Evolutionary conservation across 345 rosid genomes (phyloP).

Genomic region (Brassica carinata): DNA sequence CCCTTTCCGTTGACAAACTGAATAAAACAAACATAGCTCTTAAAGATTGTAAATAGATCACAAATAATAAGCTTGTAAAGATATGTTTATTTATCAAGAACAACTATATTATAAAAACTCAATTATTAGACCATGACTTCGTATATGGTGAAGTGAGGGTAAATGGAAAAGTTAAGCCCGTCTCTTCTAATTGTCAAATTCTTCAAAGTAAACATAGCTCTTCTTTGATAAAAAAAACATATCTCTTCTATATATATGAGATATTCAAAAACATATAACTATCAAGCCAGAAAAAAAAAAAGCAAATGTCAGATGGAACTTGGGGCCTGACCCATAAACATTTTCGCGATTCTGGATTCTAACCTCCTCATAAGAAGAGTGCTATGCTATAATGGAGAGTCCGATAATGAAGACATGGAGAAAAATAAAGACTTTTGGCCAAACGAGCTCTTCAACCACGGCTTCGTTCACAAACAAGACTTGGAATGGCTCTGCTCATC

Average conservation of each 20-base stretch:
- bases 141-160: constrained; percentile 31
- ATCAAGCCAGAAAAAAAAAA: not conserved
- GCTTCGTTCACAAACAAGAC: constrained; percentile 50
- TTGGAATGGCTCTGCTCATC: constrained; percentile 33
- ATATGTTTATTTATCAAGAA: constrained; percentile 19
- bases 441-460: not conserved
- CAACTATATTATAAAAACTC: not conserved
- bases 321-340: constrained; percentile 4
- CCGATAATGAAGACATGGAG: constrained; percentile 61
- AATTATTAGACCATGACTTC: constrained; percentile 19
- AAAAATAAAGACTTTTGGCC: constrained; percentile 52
- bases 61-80: constrained; percentile 19
- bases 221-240: not conserved
- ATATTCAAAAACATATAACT: not conserved
- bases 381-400: not conserved
- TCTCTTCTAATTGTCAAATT: constrained; percentile 25
- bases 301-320: constrained; percentile 8
- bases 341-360: constrained; percentile 9
- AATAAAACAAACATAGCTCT: constrained; percentile 33
- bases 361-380: constrained; percentile 20
- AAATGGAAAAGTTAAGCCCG: constrained; percentile 22
- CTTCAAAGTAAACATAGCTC: constrained; percentile 21
- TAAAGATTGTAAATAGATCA: not conserved
- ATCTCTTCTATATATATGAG: constrained; percentile 20
- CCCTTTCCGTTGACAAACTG: constrained; percentile 35